Percentiles rank a stretch among this genome's conserved stretches.
phyloP scores from a whole-genome alignment of 257 asterid species.

The Fraxinus anomala region DNA sequence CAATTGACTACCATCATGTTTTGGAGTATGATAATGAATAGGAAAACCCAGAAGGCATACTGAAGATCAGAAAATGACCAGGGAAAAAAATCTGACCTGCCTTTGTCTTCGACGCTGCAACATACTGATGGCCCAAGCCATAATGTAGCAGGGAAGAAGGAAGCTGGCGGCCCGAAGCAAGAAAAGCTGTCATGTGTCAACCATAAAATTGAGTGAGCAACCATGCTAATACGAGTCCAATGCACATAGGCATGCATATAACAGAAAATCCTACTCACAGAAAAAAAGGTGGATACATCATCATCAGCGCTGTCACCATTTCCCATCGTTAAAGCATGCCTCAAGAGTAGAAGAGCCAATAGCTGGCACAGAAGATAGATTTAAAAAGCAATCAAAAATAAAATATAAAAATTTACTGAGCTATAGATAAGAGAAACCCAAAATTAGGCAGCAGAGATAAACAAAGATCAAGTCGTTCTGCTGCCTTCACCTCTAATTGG shows the following conservation, averaged over 20 bases:
- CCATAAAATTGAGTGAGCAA: not conserved
- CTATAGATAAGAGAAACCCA: not conserved
- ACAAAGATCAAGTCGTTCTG: not conserved
- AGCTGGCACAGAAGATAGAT: constrained; percentile 32
- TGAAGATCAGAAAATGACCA: not conserved
- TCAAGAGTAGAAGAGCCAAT: constrained; percentile 54
- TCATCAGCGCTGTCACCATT: constrained; percentile 46
- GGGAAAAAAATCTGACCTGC: constrained; percentile 35
- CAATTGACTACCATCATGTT: not conserved
- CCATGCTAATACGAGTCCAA: not conserved
- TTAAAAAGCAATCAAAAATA: too few species aligned
- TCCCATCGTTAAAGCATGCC: constrained; percentile 50
- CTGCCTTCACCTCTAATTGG: not conserved
- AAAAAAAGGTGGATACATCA: constrained; percentile 46
- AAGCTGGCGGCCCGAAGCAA: constrained; percentile 54
- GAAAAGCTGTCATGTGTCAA: constrained; percentile 41
- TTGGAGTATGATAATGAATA: not conserved
- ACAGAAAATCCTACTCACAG: constrained; percentile 33
- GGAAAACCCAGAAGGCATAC: not conserved
- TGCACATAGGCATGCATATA: not conserved
- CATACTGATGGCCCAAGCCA: constrained; percentile 57
- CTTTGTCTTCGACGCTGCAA: constrained; percentile 56
- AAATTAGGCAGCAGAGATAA: not conserved
- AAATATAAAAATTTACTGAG: not conserved
- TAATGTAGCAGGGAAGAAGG: constrained; percentile 52